phyloP scores from a whole-genome alignment of 345 rosid species.

The Odontarrhena argentea region DNA sequence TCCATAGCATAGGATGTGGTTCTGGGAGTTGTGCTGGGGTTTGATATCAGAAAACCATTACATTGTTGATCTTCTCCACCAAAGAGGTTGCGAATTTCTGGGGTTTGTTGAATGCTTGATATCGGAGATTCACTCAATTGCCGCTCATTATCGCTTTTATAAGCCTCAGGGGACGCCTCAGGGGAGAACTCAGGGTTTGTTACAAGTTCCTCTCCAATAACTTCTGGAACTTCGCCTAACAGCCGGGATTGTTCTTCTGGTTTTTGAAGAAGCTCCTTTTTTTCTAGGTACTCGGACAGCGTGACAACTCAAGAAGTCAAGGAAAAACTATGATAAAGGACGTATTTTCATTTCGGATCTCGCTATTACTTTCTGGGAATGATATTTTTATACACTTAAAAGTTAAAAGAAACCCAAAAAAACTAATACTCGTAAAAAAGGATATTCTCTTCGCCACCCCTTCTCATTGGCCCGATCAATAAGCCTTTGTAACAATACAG shows the following conservation, averaged over 20 bases:
- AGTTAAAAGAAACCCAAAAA: constrained; percentile 14
- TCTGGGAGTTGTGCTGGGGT: constrained; percentile 37
- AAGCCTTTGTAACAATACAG: constrained; percentile 54
- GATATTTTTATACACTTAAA: constrained; percentile 4
- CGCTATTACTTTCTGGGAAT: constrained; percentile 1
- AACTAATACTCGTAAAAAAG: constrained; percentile 39
- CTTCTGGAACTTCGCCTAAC: constrained; percentile 61
- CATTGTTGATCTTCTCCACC: constrained; percentile 38
- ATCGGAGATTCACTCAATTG: constrained; percentile 30
- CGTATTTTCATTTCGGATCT: background rate
- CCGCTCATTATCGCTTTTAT: constrained; percentile 30
- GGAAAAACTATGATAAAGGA: constrained; percentile 38
- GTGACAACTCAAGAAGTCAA: constrained; percentile 63
- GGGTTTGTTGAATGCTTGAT: constrained; percentile 39
- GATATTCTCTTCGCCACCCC: constrained; percentile 97
- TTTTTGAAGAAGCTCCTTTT: constrained; percentile 64
- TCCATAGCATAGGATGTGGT: constrained; percentile 37
- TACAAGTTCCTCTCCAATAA: constrained; percentile 64
- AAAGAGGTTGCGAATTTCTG: constrained; percentile 28
- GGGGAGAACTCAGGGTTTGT: constrained; percentile 22
- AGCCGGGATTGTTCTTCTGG: constrained; percentile 68
- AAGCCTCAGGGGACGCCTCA: constrained; percentile 35
- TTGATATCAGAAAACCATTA: constrained; percentile 40
- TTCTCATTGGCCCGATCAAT: constrained; percentile 83
- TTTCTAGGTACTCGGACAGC: constrained; percentile 71